A percentile compares a stretch with the other conserved stretches of the same genome.
phyloP scores from a whole-genome alignment of 2,329 filamentous ascomycete genomes.

The Xylariaceae sp. region DNA sequence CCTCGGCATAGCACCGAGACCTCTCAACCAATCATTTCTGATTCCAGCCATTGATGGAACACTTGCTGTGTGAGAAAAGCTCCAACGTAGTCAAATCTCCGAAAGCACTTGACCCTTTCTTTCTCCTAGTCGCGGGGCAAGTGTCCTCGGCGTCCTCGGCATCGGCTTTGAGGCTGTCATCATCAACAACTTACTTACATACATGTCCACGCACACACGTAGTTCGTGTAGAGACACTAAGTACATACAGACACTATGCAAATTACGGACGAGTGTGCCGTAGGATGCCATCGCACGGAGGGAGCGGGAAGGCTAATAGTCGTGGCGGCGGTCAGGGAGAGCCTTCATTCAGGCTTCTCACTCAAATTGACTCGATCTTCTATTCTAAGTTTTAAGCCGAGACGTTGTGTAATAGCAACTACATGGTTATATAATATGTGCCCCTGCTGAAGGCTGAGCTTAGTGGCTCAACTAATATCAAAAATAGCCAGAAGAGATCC shows the following conservation, averaged over 20 bases:
- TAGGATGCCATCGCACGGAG: no score
- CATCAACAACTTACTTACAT: no score
- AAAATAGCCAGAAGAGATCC: neutral
- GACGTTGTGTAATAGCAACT: neutral
- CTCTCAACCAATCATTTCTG: constrained; percentile 42
- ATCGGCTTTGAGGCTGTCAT: no score
- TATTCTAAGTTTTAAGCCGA: no score
- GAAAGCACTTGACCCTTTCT: constrained; percentile 5
- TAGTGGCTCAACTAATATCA: neutral
- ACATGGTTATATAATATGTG: neutral
- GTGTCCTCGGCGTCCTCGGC: neutral
- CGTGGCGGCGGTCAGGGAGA: no score
- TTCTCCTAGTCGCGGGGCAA: neutral
- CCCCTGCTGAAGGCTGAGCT: neutral
- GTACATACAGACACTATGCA: no score
- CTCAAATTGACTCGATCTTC: no score
- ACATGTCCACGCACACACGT: no score
- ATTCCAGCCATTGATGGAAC: constrained; percentile 41
- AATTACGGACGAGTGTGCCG: no score
- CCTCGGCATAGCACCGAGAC: constrained; percentile 34
- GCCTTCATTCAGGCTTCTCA: no score
- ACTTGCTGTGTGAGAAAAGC: constrained; percentile 45
- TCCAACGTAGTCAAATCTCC: constrained; percentile 39
- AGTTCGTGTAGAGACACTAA: no score
- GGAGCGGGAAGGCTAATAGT: no score